Percentiles rank a stretch among this genome's conserved stretches.
Evolutionary conservation across 768 basidiomycete species (phyloP).

Genomic region (Amanita phalloides): DNA sequence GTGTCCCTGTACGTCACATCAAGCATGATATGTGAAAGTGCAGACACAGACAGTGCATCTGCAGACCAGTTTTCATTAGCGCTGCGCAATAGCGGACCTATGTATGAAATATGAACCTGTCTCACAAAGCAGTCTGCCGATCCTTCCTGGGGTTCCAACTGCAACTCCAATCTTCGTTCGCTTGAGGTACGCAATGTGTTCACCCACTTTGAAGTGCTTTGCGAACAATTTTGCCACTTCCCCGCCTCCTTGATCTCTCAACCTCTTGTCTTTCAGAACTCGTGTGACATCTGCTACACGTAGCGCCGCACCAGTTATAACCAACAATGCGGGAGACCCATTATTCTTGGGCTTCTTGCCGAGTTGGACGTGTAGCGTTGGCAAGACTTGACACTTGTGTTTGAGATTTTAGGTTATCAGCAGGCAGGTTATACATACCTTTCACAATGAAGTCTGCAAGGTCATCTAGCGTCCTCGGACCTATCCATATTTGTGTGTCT

Average conservation of each 20-base stretch:
- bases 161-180: constrained; percentile 83
- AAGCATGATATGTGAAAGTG: constrained; percentile 76
- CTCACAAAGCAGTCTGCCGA: constrained; percentile 76
- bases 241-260: constrained; percentile 75
- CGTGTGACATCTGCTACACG: constrained; percentile 85
- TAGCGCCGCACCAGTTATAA: constrained; percentile 81
- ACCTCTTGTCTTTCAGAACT: constrained; percentile 53
- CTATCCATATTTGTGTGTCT: constrained; percentile 69
- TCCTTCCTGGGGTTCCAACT: constrained; percentile 84
- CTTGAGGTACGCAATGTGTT: constrained; percentile 76
- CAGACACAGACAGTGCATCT: constrained; percentile 67
- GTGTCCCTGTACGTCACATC: constrained; percentile 65
- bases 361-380: constrained; percentile 57
- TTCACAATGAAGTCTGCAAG: constrained; percentile 68
- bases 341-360: constrained; percentile 64
- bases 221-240: constrained; percentile 95
- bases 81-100: neutral
- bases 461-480: constrained; percentile 58
- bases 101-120: constrained; percentile 33
- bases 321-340: constrained; percentile 83
- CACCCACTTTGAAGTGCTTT: constrained; percentile 84
- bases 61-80: constrained; percentile 6
- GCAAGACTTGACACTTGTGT: constrained; percentile 38
- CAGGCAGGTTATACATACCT: constrained; percentile 28
- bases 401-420: neutral